These are phyloP conservation scores for Stropharia rugosoannulata DNA, from an alignment of 768 basidiomycete species.

Conservation along the genomic window DNA sequence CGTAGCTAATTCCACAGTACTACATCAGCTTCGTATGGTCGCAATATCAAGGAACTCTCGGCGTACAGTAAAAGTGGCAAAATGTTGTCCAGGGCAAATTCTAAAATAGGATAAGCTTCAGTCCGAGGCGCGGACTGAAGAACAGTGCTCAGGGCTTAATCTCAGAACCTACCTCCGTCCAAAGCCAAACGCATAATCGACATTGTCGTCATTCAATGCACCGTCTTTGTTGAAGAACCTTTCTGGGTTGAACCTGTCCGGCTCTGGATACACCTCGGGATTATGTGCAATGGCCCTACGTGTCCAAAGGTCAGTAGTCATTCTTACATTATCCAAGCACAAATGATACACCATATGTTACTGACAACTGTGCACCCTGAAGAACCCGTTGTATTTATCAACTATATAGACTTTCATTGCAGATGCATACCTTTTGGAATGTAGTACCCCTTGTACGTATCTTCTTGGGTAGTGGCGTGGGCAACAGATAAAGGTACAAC, in stretches of 20 bases:
- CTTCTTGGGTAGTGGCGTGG: slow-evolving; percentile 22
- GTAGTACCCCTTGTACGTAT: slow-evolving; percentile 24
- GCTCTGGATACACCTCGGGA: slow-evolving; percentile 28
- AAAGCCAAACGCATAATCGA: slow-evolving; percentile 24
- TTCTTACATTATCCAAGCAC: too few species aligned
- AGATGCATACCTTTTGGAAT: slow-evolving; percentile 18
- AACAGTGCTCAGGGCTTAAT: background rate
- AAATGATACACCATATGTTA: too few species aligned
- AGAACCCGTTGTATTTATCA: too few species aligned
- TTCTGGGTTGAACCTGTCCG: slow-evolving; percentile 34
- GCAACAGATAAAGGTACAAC: slow-evolving; percentile 19
- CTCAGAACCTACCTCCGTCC: slow-evolving; percentile 23
- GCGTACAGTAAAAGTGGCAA: slow-evolving; percentile 15
- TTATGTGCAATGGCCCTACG: slow-evolving; percentile 32
- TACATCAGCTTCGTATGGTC: too few species aligned
- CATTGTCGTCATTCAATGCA: slow-evolving; percentile 17
- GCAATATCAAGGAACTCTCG: background rate
- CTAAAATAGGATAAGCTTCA: too few species aligned
- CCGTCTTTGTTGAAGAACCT: slow-evolving; percentile 28
- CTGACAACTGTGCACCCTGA: too few species aligned
- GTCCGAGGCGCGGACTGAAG: background rate
- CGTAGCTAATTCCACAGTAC: too few species aligned
- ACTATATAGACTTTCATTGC: too few species aligned
- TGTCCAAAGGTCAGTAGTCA: too few species aligned
- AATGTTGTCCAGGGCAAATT: slow-evolving; percentile 16